phyloP scores from a whole-genome alignment of 2,329 filamentous ascomycete genomes.

The Endoconidiophora laricicola region DNA sequence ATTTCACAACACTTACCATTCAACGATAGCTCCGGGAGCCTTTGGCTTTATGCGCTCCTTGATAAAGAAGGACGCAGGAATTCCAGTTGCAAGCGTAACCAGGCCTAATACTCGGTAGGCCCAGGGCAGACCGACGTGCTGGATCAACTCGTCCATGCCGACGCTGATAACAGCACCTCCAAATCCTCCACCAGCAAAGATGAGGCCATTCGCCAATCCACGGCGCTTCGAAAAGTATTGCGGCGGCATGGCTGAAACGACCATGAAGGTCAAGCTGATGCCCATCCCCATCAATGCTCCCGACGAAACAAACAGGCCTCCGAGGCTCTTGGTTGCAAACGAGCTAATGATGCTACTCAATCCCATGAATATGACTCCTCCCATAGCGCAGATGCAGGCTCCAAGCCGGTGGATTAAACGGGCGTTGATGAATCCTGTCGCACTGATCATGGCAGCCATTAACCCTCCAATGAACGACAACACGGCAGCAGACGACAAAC shows the following conservation, averaged over 20 bases:
- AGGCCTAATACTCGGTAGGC: constrained; percentile 36
- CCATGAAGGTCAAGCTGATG: constrained; percentile 25
- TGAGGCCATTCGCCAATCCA: constrained; percentile 38
- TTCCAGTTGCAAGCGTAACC: constrained; percentile 33
- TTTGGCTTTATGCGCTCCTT: constrained; percentile 27
- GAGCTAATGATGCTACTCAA: constrained; percentile 29
- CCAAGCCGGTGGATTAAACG: constrained; percentile 34
- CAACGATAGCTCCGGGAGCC: constrained; percentile 25
- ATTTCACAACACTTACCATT: constrained; percentile 25
- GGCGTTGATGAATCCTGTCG: constrained; percentile 34
- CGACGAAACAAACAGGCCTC: constrained; percentile 21
- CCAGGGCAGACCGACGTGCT: constrained; percentile 30
- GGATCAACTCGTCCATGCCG: constrained; percentile 30
- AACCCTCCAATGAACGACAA: constrained; percentile 43
- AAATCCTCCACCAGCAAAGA: constrained; percentile 37
- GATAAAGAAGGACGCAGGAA: constrained; percentile 38
- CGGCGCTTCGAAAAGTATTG: constrained; percentile 39
- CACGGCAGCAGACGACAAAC: constrained; percentile 31
- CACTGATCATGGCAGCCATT: constrained; percentile 31
- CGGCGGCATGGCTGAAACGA: constrained; percentile 30
- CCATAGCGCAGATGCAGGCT: constrained; percentile 26
- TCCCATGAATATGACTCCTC: constrained; percentile 34
- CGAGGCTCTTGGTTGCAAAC: constrained; percentile 21
- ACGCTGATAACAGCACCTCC: constrained; percentile 38
- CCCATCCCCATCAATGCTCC: constrained; percentile 21